Evolutionary conservation across 169 alveolate genomes (phyloP).

Genomic region (Plasmodium sp.): DNA sequence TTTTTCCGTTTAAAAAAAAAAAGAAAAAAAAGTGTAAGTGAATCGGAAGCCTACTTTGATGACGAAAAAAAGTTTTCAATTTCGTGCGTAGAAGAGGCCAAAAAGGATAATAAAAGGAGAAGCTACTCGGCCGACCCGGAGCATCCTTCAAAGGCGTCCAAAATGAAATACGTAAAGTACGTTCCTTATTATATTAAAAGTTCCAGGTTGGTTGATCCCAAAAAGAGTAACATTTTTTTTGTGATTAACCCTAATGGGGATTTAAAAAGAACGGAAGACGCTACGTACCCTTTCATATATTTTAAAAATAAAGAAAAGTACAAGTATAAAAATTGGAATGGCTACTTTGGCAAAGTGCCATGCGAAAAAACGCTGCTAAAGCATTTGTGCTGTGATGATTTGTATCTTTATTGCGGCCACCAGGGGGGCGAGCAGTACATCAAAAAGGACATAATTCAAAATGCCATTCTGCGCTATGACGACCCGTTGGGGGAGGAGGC

Average conservation of each 20-base stretch:
- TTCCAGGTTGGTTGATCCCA: slow-evolving; percentile 48
- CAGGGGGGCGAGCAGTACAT: slow-evolving; percentile 84
- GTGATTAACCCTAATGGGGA: slow-evolving; percentile 74
- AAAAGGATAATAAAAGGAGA: slow-evolving; percentile 57
- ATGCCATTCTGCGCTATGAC: slow-evolving; percentile 22
- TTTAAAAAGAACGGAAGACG: slow-evolving; percentile 72
- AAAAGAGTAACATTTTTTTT: slow-evolving; percentile 68
- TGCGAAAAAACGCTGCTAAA: slow-evolving; percentile 41
- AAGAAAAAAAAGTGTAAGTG: slow-evolving; percentile 65
- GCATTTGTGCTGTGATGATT: slow-evolving; percentile 75
- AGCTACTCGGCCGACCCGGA: slow-evolving; percentile 59
- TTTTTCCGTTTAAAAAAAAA: background rate
- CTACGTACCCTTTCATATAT: slow-evolving; percentile 71
- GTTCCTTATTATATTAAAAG: slow-evolving; percentile 67
- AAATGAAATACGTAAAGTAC: slow-evolving; percentile 38
- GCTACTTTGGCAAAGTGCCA: slow-evolving; percentile 67
- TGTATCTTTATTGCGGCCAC: slow-evolving; percentile 82
- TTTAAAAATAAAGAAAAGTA: slow-evolving; percentile 61
- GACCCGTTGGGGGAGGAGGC: background rate
- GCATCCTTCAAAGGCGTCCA: slow-evolving; percentile 7
- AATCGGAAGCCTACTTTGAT: slow-evolving; percentile 49
- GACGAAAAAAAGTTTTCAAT: slow-evolving; percentile 18
- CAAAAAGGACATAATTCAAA: slow-evolving; percentile 73
- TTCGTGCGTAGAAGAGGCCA: background rate
- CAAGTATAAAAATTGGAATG: slow-evolving; percentile 74